phyloP scores from a whole-genome alignment of 345 rosid species.

The Gossypium anomalum region DNA sequence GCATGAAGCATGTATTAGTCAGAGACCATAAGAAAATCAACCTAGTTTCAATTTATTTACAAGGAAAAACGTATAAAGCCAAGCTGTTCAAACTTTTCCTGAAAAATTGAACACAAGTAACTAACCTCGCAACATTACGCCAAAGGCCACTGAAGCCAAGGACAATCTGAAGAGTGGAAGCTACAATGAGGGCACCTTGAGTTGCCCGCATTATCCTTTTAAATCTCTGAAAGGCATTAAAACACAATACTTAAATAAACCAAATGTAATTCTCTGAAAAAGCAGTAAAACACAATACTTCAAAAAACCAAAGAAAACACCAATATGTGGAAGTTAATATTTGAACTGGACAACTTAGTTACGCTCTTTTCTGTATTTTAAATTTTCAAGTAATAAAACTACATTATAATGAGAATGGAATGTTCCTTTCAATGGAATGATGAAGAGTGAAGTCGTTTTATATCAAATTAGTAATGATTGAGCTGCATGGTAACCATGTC shows the following conservation, averaged over 20 bases:
- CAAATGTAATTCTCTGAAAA: background rate
- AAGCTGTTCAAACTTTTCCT: background rate
- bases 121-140: constrained; percentile 87
- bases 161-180: constrained; percentile 92
- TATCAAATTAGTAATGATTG: background rate
- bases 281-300: background rate
- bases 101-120: constrained; percentile 12
- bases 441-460: background rate
- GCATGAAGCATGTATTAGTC: background rate
- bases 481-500: background rate
- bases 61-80: background rate
- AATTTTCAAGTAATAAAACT: background rate
- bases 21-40: background rate
- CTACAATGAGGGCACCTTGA: constrained; percentile 92
- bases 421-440: background rate
- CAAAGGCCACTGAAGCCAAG: constrained; percentile 98
- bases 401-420: background rate
- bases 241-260: background rate
- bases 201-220: constrained; percentile 80
- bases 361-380: background rate
- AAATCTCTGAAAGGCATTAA: constrained; percentile 55
- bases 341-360: background rate
- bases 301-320: background rate
- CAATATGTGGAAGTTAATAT: background rate
- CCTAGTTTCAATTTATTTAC: background rate